A percentile compares a stretch with the other conserved stretches of the same genome.
phyloP scores from a whole-genome alignment of 2,329 filamentous ascomycete species.

The Neonectria punicea region DNA sequence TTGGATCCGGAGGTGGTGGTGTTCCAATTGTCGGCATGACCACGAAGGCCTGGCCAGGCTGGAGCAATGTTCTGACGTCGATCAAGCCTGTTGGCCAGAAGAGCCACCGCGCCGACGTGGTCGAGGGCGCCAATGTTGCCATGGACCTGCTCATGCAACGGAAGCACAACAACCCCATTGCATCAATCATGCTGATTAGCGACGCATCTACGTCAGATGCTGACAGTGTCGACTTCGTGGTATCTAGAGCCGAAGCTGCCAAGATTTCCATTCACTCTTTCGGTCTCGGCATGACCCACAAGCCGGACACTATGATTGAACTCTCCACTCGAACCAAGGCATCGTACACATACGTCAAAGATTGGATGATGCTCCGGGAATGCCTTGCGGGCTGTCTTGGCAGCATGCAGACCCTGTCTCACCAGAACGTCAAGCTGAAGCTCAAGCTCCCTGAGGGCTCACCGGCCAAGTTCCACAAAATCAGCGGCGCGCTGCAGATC shows the following conservation, averaged over 20 bases:
- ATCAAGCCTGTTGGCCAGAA: slow-evolving; percentile 96
- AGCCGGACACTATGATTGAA: slow-evolving; percentile 99
- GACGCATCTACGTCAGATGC: slow-evolving; percentile 94
- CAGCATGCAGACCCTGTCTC: slow-evolving; percentile 91
- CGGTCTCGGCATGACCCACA: slow-evolving; percentile 94
- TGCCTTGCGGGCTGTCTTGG: slow-evolving; percentile 94
- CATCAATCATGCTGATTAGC: slow-evolving; percentile 95
- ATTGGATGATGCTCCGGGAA: slow-evolving; percentile 99
- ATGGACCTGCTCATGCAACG: slow-evolving; percentile 99
- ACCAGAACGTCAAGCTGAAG: slow-evolving; percentile 97
- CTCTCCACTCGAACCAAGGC: slow-evolving; percentile 95
- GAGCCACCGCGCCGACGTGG: slow-evolving; percentile 94
- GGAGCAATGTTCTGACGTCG: slow-evolving; percentile 85
- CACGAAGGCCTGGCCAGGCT: slow-evolving; percentile 91
- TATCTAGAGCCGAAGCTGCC: slow-evolving; percentile 94
- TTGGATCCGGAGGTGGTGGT: slow-evolving; percentile 92
- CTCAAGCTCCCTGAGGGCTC: slow-evolving; percentile 94
- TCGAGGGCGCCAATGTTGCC: slow-evolving; percentile 96
- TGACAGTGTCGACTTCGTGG: slow-evolving; percentile 97
- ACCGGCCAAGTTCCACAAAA: slow-evolving; percentile 98
- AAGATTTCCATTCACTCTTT: slow-evolving; percentile 99
- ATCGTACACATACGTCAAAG: slow-evolving; percentile 97
- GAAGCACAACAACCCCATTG: slow-evolving; percentile 94
- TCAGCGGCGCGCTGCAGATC: slow-evolving; percentile 94
- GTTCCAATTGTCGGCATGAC: slow-evolving; percentile 99